phyloP scores from a whole-genome alignment of 192 early-diverging fungal species.

The Backusella australiensis region DNA sequence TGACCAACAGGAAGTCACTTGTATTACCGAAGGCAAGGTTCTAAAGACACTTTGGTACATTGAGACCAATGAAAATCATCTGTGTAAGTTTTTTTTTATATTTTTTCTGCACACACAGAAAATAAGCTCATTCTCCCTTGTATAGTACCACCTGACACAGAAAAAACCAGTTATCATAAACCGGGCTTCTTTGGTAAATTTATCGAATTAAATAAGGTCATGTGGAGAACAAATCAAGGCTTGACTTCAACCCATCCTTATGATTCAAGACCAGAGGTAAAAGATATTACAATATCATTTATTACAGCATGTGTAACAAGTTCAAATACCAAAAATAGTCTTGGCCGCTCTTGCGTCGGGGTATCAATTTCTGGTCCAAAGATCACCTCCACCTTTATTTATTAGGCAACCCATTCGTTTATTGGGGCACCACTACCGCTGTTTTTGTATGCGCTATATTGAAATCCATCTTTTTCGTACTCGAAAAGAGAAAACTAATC shows the following conservation, averaged over 20 bases:
- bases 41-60: conserved; percentile 79
- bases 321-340: conserved; percentile 33
- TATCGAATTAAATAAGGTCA: conserved; percentile 84
- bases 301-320: neutral
- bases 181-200: conserved; percentile 88
- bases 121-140: neutral
- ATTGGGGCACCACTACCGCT: conserved; percentile 70
- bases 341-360: conserved; percentile 87
- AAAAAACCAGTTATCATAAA: conserved; percentile 60
- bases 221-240: conserved; percentile 91
- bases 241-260: conserved; percentile 94
- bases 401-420: conserved; percentile 88
- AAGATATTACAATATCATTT: neutral
- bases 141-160: conserved; percentile 57
- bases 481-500: conserved; percentile 59
- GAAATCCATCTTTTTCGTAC: conserved; percentile 51
- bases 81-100: conserved; percentile 32
- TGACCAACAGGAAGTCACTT: conserved; percentile 93
- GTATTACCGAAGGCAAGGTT: conserved; percentile 78
- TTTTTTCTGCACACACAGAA: neutral
- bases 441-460: conserved; percentile 60
- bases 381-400: conserved; percentile 82
- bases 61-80: conserved; percentile 58
- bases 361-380: conserved; percentile 91
- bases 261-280: conserved; percentile 79